These are phyloP conservation scores for Oidium heveae DNA, from an alignment of 2,329 filamentous ascomycete genomes.

Conservation along the genomic window DNA sequence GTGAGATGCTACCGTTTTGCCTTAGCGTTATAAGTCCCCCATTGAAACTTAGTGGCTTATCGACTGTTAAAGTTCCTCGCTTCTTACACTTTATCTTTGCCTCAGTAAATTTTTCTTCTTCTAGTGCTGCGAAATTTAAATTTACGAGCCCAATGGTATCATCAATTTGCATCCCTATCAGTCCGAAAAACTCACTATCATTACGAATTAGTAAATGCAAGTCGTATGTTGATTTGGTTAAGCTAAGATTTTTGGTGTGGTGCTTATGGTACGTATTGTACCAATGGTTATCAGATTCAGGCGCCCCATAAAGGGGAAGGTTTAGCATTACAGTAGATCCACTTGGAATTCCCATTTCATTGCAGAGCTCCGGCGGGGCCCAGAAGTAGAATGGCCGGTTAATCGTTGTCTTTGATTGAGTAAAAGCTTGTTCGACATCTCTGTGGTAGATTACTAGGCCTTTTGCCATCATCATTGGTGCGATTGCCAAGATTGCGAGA, in stretches of 20 bases:
- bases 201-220: background rate
- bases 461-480: background rate
- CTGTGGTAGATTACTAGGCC: background rate
- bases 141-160: background rate
- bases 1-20: background rate
- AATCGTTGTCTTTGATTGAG: background rate
- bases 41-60: constrained; percentile 1
- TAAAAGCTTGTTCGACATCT: background rate
- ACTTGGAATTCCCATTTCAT: background rate
- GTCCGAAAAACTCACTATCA: background rate
- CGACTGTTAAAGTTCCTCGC: background rate
- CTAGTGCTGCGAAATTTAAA: background rate
- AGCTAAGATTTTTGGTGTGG: background rate
- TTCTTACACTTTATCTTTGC: constrained; percentile 1
- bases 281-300: constrained; percentile 1
- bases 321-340: background rate
- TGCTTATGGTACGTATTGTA: constrained; percentile 1
- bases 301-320: background rate
- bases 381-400: background rate
- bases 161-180: background rate
- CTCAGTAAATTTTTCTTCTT: constrained; percentile 2
- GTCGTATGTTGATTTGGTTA: constrained; percentile 1
- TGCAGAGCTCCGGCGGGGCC: background rate
- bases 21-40: background rate
- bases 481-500: background rate